These are phyloP conservation scores for Sarocladiaceae sp. DNA, from an alignment of 2,329 filamentous ascomycete species.

Conservation along the genomic window DNA sequence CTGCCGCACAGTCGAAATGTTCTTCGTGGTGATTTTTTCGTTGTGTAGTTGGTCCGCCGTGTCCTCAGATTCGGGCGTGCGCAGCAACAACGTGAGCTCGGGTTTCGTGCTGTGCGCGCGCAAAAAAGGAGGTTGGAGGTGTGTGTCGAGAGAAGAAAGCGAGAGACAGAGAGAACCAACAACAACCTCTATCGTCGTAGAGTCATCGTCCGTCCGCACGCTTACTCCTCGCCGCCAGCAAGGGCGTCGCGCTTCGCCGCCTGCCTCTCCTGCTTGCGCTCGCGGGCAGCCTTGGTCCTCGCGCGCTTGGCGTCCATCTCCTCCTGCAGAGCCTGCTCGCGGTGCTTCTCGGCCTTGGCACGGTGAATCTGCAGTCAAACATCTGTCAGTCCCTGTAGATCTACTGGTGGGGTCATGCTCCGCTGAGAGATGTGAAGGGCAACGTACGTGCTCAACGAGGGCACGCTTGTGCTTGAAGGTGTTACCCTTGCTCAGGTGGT, in stretches of 20 bases:
- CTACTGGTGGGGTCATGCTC: neutral
- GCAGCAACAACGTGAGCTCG: no score
- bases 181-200: conserved; percentile 2
- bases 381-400: neutral
- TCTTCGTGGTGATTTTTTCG: no score
- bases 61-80: no score
- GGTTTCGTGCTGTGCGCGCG: no score
- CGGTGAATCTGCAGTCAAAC: conserved; percentile 87
- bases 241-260: conserved; percentile 84
- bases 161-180: neutral
- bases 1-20: conserved; percentile 34
- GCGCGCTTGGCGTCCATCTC: conserved; percentile 99
- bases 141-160: neutral
- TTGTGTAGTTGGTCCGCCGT: no score
- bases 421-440: conserved; percentile 15
- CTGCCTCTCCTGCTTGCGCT: conserved; percentile 93
- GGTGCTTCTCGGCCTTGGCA: conserved; percentile 98
- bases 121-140: neutral
- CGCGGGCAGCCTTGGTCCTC: conserved; percentile 99
- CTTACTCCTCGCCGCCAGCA: conserved; percentile 57
- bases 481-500: conserved; percentile 99
- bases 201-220: conserved; percentile 17
- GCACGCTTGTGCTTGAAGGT: conserved; percentile 99
- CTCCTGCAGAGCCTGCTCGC: conserved; percentile 93
- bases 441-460: conserved; percentile 98